Evolutionary conservation across 2,329 filamentous ascomycete genomes (phyloP), one percentile per base, ranked within the genome.

Genomic region (Lecanicillium sp.): DNA sequence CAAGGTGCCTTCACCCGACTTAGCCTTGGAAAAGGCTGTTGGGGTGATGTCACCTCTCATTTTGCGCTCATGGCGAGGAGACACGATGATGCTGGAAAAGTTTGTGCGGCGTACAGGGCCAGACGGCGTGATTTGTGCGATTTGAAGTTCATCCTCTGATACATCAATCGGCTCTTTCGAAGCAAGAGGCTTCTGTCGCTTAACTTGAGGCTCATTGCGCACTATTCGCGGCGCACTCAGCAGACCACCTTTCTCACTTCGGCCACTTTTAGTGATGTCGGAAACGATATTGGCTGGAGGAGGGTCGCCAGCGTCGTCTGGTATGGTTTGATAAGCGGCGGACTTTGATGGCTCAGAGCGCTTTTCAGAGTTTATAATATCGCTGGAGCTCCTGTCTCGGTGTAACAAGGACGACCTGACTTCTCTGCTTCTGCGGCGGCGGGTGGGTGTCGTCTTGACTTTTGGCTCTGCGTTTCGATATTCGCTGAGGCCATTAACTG

Each of bases 131-230:
- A 22, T 11, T 17, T 37, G 31, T n/a, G 28, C 36, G 14, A n/a
- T 12, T n/a, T 44, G 42, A 5, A 44, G 42, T 27, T 44, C 42
- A 11, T 44, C 42, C 17, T 44, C 42, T 5, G 42, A 44, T 2
- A 31, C 27, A 3, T 43, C 41, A 4, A 43, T 39, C 12, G 20
- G 22, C 6, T 37, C 39, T 19, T 30, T 9, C 11, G 36, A 29
- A 18, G 17, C 7, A 12, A 19, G 10, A n/a, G n/a, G 11, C 17
- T 17, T 22, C 17, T 9, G n/a, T 14, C 22, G 29, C 25, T 22
- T 42, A 6, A 25, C 29, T 15, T 36, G 28, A 8, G 19, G 17
- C 12, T 19, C 18, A 13, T 14, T 19, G 13, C 15, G 17, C 15
- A 19, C 5, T 17, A 17, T 33, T 33, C 5, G 15, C 11, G 22